A percentile compares a stretch with the other conserved stretches of the same genome.
phyloP scores from a whole-genome alignment of 371 early-diverging fungal species.

The Apophysomyces trapeziformis region DNA sequence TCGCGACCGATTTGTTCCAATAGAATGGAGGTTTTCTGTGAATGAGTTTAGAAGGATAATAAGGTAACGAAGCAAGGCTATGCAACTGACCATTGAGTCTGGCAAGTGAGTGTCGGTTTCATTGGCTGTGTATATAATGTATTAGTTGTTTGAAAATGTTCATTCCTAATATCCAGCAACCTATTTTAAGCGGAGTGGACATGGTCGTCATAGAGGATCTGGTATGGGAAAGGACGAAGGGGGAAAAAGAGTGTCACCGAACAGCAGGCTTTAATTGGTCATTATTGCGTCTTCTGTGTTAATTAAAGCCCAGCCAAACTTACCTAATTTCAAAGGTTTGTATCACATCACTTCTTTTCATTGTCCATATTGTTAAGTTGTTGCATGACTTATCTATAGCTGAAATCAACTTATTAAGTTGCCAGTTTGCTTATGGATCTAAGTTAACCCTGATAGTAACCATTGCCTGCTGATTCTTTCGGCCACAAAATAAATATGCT shows the following conservation, averaged over 20 bases:
- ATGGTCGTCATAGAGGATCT: background rate
- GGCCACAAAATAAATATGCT: no score
- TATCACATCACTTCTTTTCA: no score
- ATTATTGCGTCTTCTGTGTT: no score
- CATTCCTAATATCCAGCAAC: background rate
- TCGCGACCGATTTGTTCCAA: slow-evolving; percentile 7
- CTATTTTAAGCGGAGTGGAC: slow-evolving; percentile 3
- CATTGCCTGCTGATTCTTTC: no score
- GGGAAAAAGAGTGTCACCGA: background rate
- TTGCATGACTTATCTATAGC: no score
- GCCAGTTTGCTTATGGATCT: no score
- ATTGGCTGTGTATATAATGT: background rate
- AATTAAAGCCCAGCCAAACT: no score
- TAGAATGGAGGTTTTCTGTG: background rate
- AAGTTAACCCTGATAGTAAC: no score
- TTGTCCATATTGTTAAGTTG: no score
- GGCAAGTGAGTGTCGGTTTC: background rate
- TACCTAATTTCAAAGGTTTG: no score
- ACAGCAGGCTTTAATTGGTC: background rate
- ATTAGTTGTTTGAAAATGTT: background rate
- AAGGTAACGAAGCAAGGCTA: background rate
- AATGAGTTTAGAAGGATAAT: background rate
- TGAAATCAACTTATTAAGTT: no score
- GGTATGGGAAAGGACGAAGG: background rate
- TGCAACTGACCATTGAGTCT: background rate